Base-by-base conservation (phyloP, 495 filamentous ascomycete species). In the Lepraria neglecta region DNA sequence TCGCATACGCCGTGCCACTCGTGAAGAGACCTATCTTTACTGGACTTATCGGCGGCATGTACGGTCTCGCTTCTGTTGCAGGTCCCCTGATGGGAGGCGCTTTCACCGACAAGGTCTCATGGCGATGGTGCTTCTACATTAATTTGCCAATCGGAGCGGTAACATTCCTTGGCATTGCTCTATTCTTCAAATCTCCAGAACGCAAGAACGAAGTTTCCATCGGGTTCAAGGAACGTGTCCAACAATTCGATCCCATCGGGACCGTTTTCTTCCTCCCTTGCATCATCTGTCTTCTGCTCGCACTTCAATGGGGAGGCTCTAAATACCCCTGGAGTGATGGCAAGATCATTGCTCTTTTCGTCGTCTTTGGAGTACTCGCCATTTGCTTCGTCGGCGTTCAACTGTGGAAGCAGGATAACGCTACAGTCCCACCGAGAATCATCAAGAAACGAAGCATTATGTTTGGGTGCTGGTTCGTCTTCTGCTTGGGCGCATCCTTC, bases 251-350 rank as follows among this genome's bases (percentile, higher is more conserved):
- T 69, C 77, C 84, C 0, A 65, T 80, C 3, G 90, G 90, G 4
- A 87, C 82, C 0, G 4, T 77, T 3, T 70, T 88, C 56, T 88
- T 95, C 68, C 74, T 95, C 44, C 88, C 89, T 2, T 79, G 77
- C 14, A 81, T 95, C 30, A 76, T 92, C 64, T 86, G 81, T 63
- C 72, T 92, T 2, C 70, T 95, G 15, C 76, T 96, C 0, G 91
- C 91, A 0, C 76, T 96, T 21, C 89, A 94, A 70, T 96, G 91
- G 91, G 91, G 90, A 48, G 91, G 90, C 4, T 79, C 79, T 0
- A 80, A 73, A 31, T 90, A 92, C 62, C 62, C 72, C 0, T 95
- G 90, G 90, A 68, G 62, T 52, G 78, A 77, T 63, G 82, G 60
- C 55, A 83, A 85, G 15, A 84, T 92, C 64, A 87, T 92, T 56